phyloP scores from a whole-genome alignment of 768 basidiomycete genomes.

The Phaffia australis region DNA sequence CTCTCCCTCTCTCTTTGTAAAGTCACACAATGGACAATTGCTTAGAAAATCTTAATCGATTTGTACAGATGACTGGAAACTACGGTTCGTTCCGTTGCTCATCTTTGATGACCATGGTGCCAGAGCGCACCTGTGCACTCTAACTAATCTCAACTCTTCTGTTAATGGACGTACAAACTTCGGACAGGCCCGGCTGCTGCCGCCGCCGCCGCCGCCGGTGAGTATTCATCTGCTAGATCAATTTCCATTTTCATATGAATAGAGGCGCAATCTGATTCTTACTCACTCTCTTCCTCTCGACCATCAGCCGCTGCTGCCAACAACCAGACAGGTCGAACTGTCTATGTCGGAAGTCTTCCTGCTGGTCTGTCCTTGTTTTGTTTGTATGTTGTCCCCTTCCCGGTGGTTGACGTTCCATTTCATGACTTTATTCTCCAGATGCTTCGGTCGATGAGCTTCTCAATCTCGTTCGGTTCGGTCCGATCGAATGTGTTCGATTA shows the following conservation, averaged over 20 bases:
- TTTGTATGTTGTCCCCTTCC: too few species aligned
- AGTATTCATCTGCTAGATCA: background rate
- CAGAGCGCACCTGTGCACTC: background rate
- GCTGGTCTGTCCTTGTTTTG: slow-evolving; percentile 39
- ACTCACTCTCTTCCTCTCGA: slow-evolving; percentile 32
- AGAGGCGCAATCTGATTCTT: background rate
- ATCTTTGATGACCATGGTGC: background rate
- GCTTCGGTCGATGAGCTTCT: slow-evolving; percentile 96
- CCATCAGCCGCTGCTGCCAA: slow-evolving; percentile 57
- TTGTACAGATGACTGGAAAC: slow-evolving; percentile 52
- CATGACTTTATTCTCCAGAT: slow-evolving; percentile 39
- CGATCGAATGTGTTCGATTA: slow-evolving; percentile 85
- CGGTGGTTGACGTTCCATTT: background rate
- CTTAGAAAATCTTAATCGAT: background rate
- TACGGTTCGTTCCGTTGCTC: slow-evolving; percentile 40
- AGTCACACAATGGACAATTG: background rate
- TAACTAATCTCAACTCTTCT: background rate
- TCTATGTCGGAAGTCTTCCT: slow-evolving; percentile 94
- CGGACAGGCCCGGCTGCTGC: slow-evolving; percentile 53
- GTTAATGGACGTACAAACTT: background rate
- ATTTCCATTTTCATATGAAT: background rate
- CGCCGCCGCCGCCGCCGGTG: slow-evolving; percentile 43
- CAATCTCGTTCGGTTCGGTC: slow-evolving; percentile 94
- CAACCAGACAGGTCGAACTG: slow-evolving; percentile 65
- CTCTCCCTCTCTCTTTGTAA: background rate